Conservation (phyloP, 805 yeast genomes). For the Kodamaea kaohsiungensis region DNA sequence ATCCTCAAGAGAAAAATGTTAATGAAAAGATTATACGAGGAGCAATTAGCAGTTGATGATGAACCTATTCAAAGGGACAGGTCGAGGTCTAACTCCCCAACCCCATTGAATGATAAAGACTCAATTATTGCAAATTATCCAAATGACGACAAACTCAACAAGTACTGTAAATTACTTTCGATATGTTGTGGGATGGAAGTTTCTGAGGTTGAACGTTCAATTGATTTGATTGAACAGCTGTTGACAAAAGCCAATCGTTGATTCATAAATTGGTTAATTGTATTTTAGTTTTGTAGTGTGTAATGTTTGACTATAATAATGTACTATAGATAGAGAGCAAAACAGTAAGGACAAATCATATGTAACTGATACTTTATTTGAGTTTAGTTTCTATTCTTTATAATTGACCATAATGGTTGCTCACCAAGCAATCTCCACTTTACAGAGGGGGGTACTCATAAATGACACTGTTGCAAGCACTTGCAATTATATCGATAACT, state of each 20-base stretch:
- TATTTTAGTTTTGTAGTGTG: conserved; percentile 4
- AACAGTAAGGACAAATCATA: no score
- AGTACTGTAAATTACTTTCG: conserved; percentile 42
- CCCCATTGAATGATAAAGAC: conserved; percentile 3
- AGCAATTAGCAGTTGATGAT: conserved; percentile 25
- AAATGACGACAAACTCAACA: conserved; percentile 34
- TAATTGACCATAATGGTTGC: no score
- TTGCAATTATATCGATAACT: not conserved
- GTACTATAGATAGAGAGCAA: conserved; percentile 1
- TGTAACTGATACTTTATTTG: not conserved
- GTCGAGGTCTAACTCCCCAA: not conserved
- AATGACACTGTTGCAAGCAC: not conserved
- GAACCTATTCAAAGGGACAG: not conserved
- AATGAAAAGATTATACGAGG: conserved; percentile 16
- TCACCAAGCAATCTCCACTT: not conserved
- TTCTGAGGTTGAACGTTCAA: conserved; percentile 41
- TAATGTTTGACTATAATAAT: not conserved
- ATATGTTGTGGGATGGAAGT: conserved; percentile 45
- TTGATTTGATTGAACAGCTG: conserved; percentile 43
- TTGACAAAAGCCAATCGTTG: conserved; percentile 24
- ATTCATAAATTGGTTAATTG: not conserved
- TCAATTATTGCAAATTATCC: conserved; percentile 28
- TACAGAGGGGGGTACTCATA: not conserved
- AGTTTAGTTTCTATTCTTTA: not conserved
- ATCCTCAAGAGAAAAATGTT: conserved; percentile 23